Base-by-base conservation (phyloP, 345 rosid species). In the Syzygium aqueum region DNA sequence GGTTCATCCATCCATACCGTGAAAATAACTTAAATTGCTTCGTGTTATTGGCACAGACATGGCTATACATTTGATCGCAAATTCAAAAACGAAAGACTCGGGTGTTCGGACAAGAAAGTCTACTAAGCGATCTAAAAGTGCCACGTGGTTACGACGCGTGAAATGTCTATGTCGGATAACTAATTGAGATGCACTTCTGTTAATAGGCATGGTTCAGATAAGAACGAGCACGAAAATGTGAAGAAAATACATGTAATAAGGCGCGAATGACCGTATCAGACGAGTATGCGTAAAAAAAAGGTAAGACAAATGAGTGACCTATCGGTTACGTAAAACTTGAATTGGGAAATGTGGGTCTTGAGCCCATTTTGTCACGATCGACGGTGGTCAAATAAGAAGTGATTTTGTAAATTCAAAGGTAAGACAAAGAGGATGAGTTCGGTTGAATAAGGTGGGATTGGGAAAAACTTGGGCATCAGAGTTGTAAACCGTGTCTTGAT, bases 121-220 rank as follows among this genome's bases (percentile, higher is more conserved):
- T 37, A 19, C 2, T 2, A 6, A 19, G 1, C 1, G 1, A 19
- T 5, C 1, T 22, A 6, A 11, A 37, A 73, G 82, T 37, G 82
- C 14, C 15, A 37, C 0, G 2, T 19, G 82, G 2, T 37, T 40
- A 37, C 2, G 0, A 73, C 7, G 6, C 1, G 8, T 0, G 2
- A 61, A 61, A 7, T 3, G 9, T 61, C 30, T 17, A n/a, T n/a
- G 19, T 5, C 6, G 27, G 25, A 19, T 73, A 19, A 73, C 49
- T 19, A 37, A 37, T 73, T 19, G 12, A 33, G 43, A 19, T 73
- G 11, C 0, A 9, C 21, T 3, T 73, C 3, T 9, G 27, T 33
- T 21, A 10, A 27, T 37, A 11, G 49, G 49, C 4, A 37, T 1
- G 19, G 0, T 37, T 73, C 49, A 21, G 14, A 21, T 14, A 8